Base-by-base conservation (phyloP, 2,329 filamentous ascomycete species). In the Pestalotiopsis sp. region DNA sequence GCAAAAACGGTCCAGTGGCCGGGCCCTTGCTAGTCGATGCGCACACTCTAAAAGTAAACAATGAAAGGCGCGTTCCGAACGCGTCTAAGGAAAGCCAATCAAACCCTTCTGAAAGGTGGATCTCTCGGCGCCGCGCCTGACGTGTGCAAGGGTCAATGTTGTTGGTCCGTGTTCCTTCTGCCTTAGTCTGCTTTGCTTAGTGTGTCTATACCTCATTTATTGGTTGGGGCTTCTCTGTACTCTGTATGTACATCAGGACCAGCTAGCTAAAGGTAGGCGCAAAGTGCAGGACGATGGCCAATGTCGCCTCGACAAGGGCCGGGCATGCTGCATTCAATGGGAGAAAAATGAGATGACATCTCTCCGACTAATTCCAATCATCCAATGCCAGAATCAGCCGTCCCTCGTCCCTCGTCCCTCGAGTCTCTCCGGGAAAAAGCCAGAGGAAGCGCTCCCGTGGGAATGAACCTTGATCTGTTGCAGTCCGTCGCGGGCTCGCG, bases 31-130 rank as follows among this genome's bases (percentile, higher is more conserved):
- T 56, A 48, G 22, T 22, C 17, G 55, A 59, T 58, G 64, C 64
- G 64, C 64, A 66, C 35, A 66, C 52, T 66, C 62, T 66, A 66
- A 52, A 66, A 58, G 64, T 66, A 66, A 66, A 66, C 64, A 66
- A 65, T 65, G 35, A 30, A 65, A 65, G 52, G 48, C 63, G 63
- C 63, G 63, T 65, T 11, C 44, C 44, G 24, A 44, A 66, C 64
- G 64, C 64, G 64, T 66, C 55, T 10, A 55, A 30, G n/a, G 4
- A 11, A 17, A 3, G 20, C 40, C 24, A 57, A 38, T 26, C 22
- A 48, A n/a, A 57, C 3, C 26, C 2, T 14, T 24, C 13, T 4
- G 6, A 65, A 39, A 35, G 20, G 24, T 14, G 62, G 62, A 26
- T 20, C 24, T 10, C 6, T 11, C 13, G 14, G 40, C 20, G 61